Conservation (phyloP, 2,329 filamentous ascomycete genomes). For the Colletotrichum chlorophyti region DNA sequence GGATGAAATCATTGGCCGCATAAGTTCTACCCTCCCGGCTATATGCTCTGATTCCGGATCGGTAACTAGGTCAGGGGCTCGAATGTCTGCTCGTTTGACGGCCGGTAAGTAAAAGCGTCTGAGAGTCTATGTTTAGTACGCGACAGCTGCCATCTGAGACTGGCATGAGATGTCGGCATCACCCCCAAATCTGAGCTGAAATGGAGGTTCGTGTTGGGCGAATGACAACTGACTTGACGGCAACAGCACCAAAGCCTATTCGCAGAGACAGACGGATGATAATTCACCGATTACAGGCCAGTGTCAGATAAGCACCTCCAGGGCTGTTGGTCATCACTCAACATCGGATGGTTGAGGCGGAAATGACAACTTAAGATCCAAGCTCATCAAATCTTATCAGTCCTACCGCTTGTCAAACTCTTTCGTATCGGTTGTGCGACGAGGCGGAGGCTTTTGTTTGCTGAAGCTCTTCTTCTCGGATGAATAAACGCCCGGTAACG, state of each 20-base stretch:
- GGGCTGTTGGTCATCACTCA: too few relatives aligned
- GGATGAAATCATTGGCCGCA: neutral
- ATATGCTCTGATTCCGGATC: too few relatives aligned
- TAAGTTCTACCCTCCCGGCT: neutral
- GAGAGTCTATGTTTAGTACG: slow-evolving; percentile 24
- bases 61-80: too few relatives aligned
- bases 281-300: too few relatives aligned
- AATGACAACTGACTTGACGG: neutral
- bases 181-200: neutral
- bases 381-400: too few relatives aligned
- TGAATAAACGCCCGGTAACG: slow-evolving; percentile 7
- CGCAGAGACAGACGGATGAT: too few relatives aligned
- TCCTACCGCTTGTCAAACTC: neutral
- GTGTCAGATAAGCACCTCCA: too few relatives aligned
- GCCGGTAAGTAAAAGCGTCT: slow-evolving; percentile 2
- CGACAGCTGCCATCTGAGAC: slow-evolving; percentile 25
- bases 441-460: too few relatives aligned
- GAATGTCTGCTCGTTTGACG: neutral
- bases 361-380: too few relatives aligned
- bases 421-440: too few relatives aligned
- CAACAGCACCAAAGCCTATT: too few relatives aligned
- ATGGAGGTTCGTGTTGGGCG: neutral
- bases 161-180: neutral
- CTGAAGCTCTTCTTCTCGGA: neutral
- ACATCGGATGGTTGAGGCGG: too few relatives aligned